These are phyloP conservation scores for Eurotiales sp. DNA, from an alignment of 2,329 filamentous ascomycete species.

Conservation along the genomic window DNA sequence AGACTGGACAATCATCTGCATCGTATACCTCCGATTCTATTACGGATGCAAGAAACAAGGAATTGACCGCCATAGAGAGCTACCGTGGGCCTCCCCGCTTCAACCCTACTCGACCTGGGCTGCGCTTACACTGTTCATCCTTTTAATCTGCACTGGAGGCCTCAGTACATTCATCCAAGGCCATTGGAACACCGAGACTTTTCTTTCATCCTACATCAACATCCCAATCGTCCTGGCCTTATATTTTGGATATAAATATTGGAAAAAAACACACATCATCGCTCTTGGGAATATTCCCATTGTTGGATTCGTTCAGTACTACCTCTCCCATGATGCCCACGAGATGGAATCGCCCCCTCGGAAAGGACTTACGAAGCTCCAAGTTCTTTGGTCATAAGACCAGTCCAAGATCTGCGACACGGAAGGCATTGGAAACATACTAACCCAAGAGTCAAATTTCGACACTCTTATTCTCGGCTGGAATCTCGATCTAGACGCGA, in stretches of 20 bases:
- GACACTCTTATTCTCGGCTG: too few species aligned
- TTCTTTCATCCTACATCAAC: constrained; percentile 63
- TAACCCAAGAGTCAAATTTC: too few species aligned
- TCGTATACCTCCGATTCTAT: constrained; percentile 1
- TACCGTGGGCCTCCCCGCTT: constrained; percentile 23
- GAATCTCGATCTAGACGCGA: too few species aligned
- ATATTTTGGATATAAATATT: constrained; percentile 51
- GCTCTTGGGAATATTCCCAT: constrained; percentile 31
- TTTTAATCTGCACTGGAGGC: constrained; percentile 68
- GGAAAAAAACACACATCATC: constrained; percentile 36
- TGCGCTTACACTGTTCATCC: constrained; percentile 47
- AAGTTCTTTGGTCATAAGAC: too few species aligned
- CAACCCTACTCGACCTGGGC: constrained; percentile 64
- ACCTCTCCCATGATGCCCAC: too few species aligned
- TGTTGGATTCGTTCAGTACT: too few species aligned
- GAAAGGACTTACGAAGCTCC: too few species aligned
- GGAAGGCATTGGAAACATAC: too few species aligned
- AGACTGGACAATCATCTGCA: constrained; percentile 51
- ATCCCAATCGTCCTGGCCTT: constrained; percentile 58
- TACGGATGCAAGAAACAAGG: neutral
- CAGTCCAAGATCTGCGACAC: too few species aligned
- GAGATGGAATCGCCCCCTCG: too few species aligned
- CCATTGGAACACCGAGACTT: constrained; percentile 48
- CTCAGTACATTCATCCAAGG: constrained; percentile 60
- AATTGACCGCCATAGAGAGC: neutral